Evolutionary conservation across 805 yeast genomes (phyloP), one percentile per base, ranked within the genome.

Genomic region (Candida sakaeoensis): DNA sequence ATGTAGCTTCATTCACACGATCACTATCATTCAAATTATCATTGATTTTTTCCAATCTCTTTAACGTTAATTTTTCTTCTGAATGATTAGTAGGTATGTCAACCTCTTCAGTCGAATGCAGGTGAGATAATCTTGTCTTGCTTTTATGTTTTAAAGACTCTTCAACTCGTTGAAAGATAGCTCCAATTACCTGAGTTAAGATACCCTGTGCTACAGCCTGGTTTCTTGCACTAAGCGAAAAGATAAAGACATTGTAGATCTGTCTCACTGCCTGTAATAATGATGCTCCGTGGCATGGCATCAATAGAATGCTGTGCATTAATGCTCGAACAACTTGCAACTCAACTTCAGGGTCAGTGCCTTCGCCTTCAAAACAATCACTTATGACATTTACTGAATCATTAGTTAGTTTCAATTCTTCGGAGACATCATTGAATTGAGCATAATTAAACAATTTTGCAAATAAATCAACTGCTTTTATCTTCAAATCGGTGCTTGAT

Each of bases 141-240:
- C 41, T 47, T 34, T 42, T 51, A 29, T 25, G 67, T 67, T 49
- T 77, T 77, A 68, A 79, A 1, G 58, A 48, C 33, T 66, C 71
- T 29, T 56, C 46, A 18, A 69, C 68, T 46, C 93, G 77, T 46
- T 85, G 95, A 64, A 88, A 93, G 8, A 90, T 82, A 7, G 86
- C 80, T 40, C 81, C 80, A 16, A 93, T 87, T 53, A 91, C 84
- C 63, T 93, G 99, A 2, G 95, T 86, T 48, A 93, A 71, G 6
- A 93, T 84, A 1, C 96, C 98, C 66, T 95, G 98, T 0, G 99
- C 98, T 44, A 90, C 81, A 1, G 89, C 85, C 63, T 93, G 99
- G 56, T 89, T 91, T 18, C 85, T 70, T 3, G 91, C 79, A 14
- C 84, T 80, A 44, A 85, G 70, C 0, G 97, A 88, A 41, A 87